phyloP scores from a whole-genome alignment of 192 early-diverging fungal species.

The Funneliformis geosporum region DNA sequence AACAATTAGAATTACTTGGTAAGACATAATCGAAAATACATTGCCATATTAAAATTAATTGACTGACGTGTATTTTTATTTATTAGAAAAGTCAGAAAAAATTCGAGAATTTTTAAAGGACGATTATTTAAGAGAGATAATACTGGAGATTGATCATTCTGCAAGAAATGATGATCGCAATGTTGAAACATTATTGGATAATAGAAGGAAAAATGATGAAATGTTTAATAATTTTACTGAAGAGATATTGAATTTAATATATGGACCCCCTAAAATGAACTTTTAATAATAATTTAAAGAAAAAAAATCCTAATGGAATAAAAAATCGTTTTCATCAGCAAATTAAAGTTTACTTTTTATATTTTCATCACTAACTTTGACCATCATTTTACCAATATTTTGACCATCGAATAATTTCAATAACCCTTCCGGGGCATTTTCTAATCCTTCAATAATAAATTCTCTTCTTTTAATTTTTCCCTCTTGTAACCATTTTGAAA shows the following conservation, averaged over 20 bases:
- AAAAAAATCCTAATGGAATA: background rate
- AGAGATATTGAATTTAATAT: conserved; percentile 12
- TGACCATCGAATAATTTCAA: conserved; percentile 51
- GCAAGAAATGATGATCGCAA: conserved; percentile 1
- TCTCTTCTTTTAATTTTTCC: conserved; percentile 48
- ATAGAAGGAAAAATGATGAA: conserved; percentile 9
- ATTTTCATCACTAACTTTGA: conserved; percentile 45
- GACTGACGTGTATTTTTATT: background rate
- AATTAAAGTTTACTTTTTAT: conserved; percentile 39
- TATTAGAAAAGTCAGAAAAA: conserved; percentile 22
- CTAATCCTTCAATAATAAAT: conserved; percentile 49
- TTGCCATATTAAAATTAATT: background rate
- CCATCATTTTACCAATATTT: conserved; percentile 57
- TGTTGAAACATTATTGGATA: background rate
- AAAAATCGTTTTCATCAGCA: background rate
- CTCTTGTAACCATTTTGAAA: conserved; percentile 50
- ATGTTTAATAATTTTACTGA: conserved; percentile 23
- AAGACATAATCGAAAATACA: background rate
- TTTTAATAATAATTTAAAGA: background rate
- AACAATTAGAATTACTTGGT: background rate
- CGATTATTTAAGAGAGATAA: conserved; percentile 25
- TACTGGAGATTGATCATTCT: background rate
- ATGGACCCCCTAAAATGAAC: background rate
- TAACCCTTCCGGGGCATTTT: conserved; percentile 52
- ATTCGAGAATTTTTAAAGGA: conserved; percentile 26